Evolutionary conservation across 306 rosid genomes (phyloP).

Genomic region (Citrullus mucosospermus): DNA sequence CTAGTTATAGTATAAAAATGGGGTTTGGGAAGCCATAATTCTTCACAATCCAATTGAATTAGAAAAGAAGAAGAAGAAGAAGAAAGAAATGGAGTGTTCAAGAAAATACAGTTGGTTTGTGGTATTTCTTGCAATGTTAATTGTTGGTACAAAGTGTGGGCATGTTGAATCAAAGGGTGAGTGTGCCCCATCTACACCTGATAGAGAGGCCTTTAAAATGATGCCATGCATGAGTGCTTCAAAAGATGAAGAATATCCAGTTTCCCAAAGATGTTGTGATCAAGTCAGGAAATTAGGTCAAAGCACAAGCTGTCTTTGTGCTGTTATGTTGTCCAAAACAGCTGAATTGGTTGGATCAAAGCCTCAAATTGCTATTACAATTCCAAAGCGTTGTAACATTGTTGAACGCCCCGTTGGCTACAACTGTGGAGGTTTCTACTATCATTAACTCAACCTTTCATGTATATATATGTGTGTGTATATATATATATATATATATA

Average conservation of each 20-base stretch:
- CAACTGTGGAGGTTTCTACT: slow-evolving; percentile 35
- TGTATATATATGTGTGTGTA: too few species aligned
- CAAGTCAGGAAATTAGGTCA: slow-evolving; percentile 30
- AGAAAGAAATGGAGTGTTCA: slow-evolving; percentile 6
- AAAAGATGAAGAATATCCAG: slow-evolving; percentile 15
- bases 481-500: too few species aligned
- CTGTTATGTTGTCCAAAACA: slow-evolving; percentile 31
- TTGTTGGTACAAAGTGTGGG: background rate
- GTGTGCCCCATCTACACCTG: slow-evolving; percentile 34
- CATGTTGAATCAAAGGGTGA: slow-evolving; percentile 26
- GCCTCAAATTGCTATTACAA: slow-evolving; percentile 35
- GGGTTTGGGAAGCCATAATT: background rate
- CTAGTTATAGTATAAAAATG: slow-evolving; percentile 1
- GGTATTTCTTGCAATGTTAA: slow-evolving; percentile 8
- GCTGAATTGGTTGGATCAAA: slow-evolving; percentile 27
- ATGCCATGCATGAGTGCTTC: slow-evolving; percentile 36
- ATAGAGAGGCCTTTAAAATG: slow-evolving; percentile 32
- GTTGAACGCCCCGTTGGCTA: slow-evolving; percentile 30
- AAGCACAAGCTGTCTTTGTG: slow-evolving; percentile 35
- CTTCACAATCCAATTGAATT: background rate
- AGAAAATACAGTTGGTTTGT: slow-evolving; percentile 16
- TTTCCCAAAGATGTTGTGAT: slow-evolving; percentile 33
- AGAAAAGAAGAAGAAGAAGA: background rate
- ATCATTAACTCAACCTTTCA: too few species aligned
- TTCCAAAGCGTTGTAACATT: slow-evolving; percentile 41